These are phyloP conservation scores for Blastobotrys chiropterorum DNA, from an alignment of 805 yeast species.

Conservation along the genomic window DNA sequence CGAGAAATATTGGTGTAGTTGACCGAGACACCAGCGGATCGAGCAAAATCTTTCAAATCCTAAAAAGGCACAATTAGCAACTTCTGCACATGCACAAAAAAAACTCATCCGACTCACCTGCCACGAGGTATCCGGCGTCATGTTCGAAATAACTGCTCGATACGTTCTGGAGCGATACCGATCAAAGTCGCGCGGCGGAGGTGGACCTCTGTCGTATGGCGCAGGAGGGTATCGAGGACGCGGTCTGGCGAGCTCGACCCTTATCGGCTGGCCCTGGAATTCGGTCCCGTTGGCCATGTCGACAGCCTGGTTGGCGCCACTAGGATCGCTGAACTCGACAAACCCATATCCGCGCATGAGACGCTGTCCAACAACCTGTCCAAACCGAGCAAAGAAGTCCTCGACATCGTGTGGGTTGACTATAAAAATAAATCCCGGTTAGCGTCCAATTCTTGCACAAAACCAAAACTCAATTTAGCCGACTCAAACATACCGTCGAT, in stretches of 20 bases:
- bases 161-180: too few relatives aligned
- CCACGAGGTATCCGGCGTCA: too few relatives aligned
- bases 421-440: too few relatives aligned
- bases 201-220: too few relatives aligned
- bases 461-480: too few relatives aligned
- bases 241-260: conserved; percentile 31
- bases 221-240: conserved; percentile 20
- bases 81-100: conserved; percentile 12
- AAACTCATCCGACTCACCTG: neutral
- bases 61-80: conserved; percentile 28
- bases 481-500: neutral
- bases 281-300: conserved; percentile 27
- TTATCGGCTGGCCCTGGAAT: conserved; percentile 31
- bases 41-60: conserved; percentile 63
- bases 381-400: conserved; percentile 43
- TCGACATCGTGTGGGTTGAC: conserved; percentile 32
- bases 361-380: conserved; percentile 50
- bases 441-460: too few relatives aligned
- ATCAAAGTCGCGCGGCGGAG: too few relatives aligned
- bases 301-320: conserved; percentile 28
- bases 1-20: conserved; percentile 33
- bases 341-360: conserved; percentile 40
- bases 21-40: conserved; percentile 49
- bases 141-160: too few relatives aligned
- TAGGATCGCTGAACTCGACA: conserved; percentile 26